Evolutionary conservation across 805 yeast genomes (phyloP).

Genomic region (Cyberlindnera euphorbiae): DNA sequence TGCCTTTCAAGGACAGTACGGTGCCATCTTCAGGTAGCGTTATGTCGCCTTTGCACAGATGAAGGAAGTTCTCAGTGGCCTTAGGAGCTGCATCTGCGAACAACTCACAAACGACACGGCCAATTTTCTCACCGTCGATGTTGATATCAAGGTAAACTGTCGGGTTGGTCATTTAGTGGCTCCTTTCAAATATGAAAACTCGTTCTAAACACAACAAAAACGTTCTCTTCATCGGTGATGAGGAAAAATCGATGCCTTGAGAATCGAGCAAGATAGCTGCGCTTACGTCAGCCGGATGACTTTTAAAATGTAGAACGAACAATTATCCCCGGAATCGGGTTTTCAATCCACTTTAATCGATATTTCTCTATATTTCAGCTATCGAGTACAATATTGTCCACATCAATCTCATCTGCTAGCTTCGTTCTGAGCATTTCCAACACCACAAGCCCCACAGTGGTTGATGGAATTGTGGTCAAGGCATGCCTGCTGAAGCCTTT

Average conservation of each 20-base stretch:
- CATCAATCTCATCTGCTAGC: constrained; percentile 24
- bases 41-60: constrained; percentile 38
- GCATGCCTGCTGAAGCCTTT: constrained; percentile 75
- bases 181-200: too few species aligned
- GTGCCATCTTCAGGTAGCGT: constrained; percentile 19
- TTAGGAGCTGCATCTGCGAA: constrained; percentile 48
- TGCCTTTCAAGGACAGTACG: constrained; percentile 35
- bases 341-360: too few species aligned
- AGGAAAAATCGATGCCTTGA: too few species aligned
- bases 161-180: constrained; percentile 4
- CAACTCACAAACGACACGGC: constrained; percentile 60
- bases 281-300: too few species aligned
- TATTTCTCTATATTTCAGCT: neutral
- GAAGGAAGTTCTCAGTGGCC: constrained; percentile 46
- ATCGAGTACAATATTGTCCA: too few species aligned
- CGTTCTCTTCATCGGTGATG: too few species aligned
- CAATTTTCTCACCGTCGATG: constrained; percentile 38
- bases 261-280: too few species aligned
- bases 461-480: constrained; percentile 76
- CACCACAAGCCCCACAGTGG: constrained; percentile 79
- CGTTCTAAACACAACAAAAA: too few species aligned
- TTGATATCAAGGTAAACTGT: constrained; percentile 47
- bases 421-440: constrained; percentile 71
- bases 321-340: too few species aligned
- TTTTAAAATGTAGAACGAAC: too few species aligned